Base-by-base conservation (phyloP, 192 early-diverging fungal species). In the Dissophora globulifera region DNA sequence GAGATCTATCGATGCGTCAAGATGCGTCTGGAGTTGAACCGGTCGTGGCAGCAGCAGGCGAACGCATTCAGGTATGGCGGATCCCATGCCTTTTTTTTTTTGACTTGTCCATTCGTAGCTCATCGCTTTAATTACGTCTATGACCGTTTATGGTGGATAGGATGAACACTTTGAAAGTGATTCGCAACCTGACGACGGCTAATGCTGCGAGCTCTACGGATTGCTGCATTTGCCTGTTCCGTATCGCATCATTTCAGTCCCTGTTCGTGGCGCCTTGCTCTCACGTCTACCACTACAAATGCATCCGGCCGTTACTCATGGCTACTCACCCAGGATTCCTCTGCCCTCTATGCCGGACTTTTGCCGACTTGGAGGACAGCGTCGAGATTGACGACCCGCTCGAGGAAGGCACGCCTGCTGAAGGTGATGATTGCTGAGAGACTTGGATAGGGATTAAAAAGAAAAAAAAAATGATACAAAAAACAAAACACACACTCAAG, bases 221-320 rank as follows among this genome's bases (percentile, higher is more conserved):
- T 80, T 95, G 95, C 80, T 96, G 94, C 79, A 97, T 97, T 66
- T 97, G 95, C 72, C 79, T 96, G 67, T 93, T 87, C 76, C 80
- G 89, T 32, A 94, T 97, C 69, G 86, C 87, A 6, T 92, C 94
- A 25, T 92, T 88, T 83, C 95, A 97, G 81, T 92, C 94, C n/a
- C 86, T 97, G 47, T 97, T 97, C 79, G 84, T 96, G 23, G 94
- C 94, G 2, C 95, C 95, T n/a, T 97, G 95, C 81, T 95, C 91
- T 23, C 94, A 96, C 58, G 92, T 91, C 61, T 97, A 93, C 83
- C 95, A 97, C 68, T 97, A 92, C 83, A 94, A 94, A 78, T 96
- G 95, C 79, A 91, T 94, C 64, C 90, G 90, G 58, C 93, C 94
- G 3, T 70, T 97, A 12, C 79, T 97, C 63, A 79, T 87, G 50